A percentile compares a stretch with the other conserved stretches of the same genome.
Conservation (phyloP, 371 early-diverging fungal species). For the Actinomortierella wolfii region DNA sequence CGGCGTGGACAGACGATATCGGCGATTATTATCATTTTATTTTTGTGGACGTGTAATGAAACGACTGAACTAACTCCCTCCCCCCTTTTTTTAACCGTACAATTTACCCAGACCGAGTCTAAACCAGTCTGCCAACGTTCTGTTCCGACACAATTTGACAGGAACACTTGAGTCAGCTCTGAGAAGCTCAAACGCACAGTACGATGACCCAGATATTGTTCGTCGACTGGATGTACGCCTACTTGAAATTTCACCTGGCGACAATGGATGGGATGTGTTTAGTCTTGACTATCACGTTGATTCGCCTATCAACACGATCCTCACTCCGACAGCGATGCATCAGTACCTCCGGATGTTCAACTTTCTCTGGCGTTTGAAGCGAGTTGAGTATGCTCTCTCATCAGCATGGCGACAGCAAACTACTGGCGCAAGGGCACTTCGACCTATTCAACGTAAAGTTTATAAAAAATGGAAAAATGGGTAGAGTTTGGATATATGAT, state of each 20-base stretch:
- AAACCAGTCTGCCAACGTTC: slow-evolving; percentile 72
- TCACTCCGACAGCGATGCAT: slow-evolving; percentile 75
- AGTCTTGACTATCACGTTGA: slow-evolving; percentile 84
- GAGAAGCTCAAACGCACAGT: slow-evolving; percentile 90
- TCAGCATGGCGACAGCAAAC: slow-evolving; percentile 81
- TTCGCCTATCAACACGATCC: slow-evolving; percentile 85
- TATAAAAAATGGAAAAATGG: slow-evolving; percentile 7
- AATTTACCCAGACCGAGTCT: slow-evolving; percentile 52
- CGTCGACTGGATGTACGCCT: slow-evolving; percentile 80
- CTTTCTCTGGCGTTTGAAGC: slow-evolving; percentile 90
- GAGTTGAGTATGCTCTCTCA: slow-evolving; percentile 81
- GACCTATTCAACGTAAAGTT: slow-evolving; percentile 44
- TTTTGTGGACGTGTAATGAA: neutral
- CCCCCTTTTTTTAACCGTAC: slow-evolving; percentile 1
- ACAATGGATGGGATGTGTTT: slow-evolving; percentile 93
- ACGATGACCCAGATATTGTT: slow-evolving; percentile 80
- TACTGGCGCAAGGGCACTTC: slow-evolving; percentile 62
- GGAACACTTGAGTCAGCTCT: slow-evolving; percentile 86
- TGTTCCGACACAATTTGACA: slow-evolving; percentile 90
- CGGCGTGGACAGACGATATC: too few species aligned
- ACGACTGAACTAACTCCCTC: neutral
- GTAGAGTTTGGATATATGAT: too few species aligned
- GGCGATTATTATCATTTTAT: too few species aligned
- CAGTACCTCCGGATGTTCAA: slow-evolving; percentile 83
- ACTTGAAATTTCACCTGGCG: slow-evolving; percentile 66